Percentiles rank a stretch among this genome's conserved stretches.
phyloP scores from a whole-genome alignment of 1,284 basidiomycete genomes.

The Moesziomyces sp. region DNA sequence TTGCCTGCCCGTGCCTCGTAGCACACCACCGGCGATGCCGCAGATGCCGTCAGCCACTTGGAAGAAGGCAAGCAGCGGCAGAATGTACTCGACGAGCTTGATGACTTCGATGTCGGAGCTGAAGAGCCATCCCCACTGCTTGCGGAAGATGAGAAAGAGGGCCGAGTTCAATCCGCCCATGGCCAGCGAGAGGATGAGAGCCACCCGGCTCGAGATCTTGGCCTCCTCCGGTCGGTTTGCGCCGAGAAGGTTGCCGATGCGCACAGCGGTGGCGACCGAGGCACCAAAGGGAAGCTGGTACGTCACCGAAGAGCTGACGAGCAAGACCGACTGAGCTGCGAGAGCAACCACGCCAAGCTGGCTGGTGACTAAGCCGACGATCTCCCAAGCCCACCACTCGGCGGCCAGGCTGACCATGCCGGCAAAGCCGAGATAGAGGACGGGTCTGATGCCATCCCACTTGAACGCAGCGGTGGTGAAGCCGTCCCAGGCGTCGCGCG shows the following conservation, averaged over 20 bases:
- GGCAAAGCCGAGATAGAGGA: constrained; percentile 55
- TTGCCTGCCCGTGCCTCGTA: constrained; percentile 80
- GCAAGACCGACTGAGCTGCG: constrained; percentile 76
- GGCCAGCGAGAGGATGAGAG: constrained; percentile 50
- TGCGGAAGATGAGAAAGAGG: constrained; percentile 78
- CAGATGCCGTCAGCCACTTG: constrained; percentile 77
- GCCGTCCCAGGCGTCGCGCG: constrained; percentile 85
- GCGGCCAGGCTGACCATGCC: constrained; percentile 76
- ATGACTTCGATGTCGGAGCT: constrained; percentile 83
- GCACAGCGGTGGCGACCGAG: constrained; percentile 82
- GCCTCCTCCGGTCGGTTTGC: constrained; percentile 66
- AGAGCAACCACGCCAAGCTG: constrained; percentile 69
- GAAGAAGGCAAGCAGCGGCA: constrained; percentile 78
- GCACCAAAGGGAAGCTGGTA: constrained; percentile 87
- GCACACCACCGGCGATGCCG: constrained; percentile 78
- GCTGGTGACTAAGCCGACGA: constrained; percentile 70
- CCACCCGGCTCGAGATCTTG: constrained; percentile 60
- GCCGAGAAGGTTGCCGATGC: constrained; percentile 73
- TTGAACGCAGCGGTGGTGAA: constrained; percentile 71
- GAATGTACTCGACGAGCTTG: constrained; percentile 75
- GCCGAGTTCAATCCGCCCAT: constrained; percentile 70
- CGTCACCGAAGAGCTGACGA: constrained; percentile 78
- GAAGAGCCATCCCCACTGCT: constrained; percentile 83
- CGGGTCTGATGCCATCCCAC: constrained; percentile 46
- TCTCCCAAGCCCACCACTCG: constrained; percentile 94